phyloP scores from a whole-genome alignment of 805 yeast species.

The Kurtzmaniella cleridarum region DNA sequence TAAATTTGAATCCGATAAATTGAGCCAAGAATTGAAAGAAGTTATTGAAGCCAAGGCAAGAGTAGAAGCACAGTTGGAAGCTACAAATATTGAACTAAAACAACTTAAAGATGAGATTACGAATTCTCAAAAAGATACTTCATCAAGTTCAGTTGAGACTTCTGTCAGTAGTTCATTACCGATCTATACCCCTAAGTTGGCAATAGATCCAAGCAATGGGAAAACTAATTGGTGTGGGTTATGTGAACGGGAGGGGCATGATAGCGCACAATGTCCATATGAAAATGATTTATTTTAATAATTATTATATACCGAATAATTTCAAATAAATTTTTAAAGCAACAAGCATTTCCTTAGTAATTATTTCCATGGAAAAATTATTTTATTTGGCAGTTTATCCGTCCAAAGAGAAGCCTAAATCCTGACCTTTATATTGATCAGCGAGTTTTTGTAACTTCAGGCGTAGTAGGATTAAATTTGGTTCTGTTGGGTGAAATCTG shows the following conservation, averaged over 20 bases:
- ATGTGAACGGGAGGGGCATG: conserved; percentile 89
- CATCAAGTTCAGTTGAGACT: conserved; percentile 1
- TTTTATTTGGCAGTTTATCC: too few species aligned
- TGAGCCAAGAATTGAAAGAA: conserved; percentile 20
- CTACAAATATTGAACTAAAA: neutral
- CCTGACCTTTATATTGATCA: conserved; percentile 24
- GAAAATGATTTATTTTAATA: conserved; percentile 52
- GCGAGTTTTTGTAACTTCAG: conserved; percentile 24
- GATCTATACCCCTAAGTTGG: conserved; percentile 44
- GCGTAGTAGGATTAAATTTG: conserved; percentile 23
- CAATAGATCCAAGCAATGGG: conserved; percentile 67
- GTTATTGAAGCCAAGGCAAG: conserved; percentile 15
- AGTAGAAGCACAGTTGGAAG: conserved; percentile 12
- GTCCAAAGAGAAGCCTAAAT: conserved; percentile 35
- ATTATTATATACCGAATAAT: too few species aligned
- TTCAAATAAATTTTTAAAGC: too few species aligned
- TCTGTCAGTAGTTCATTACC: conserved; percentile 33
- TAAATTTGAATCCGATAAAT: conserved; percentile 23
- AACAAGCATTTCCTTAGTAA: too few species aligned
- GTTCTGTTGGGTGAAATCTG: conserved; percentile 24
- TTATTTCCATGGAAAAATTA: too few species aligned
- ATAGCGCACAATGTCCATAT: conserved; percentile 82
- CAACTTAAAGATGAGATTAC: conserved; percentile 2
- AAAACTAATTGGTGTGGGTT: conserved; percentile 84
- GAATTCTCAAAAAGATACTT: neutral